Evolutionary conservation across 306 rosid species (phyloP).

Genomic region (Fragaria nilgerrensis): DNA sequence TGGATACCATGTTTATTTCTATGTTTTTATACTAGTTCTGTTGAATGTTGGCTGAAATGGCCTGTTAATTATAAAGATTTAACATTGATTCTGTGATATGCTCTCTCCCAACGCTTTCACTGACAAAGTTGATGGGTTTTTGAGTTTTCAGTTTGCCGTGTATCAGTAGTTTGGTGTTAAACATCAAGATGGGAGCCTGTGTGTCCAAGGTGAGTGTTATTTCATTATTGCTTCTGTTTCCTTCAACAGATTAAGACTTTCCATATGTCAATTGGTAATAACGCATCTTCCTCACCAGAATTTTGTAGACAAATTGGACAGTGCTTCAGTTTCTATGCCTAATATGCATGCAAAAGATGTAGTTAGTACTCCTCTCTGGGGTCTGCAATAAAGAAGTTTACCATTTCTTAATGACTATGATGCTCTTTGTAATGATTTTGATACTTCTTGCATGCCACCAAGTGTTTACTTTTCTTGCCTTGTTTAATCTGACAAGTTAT

Average conservation of each 20-base stretch:
- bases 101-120: conserved; percentile 7
- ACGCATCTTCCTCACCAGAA: not conserved
- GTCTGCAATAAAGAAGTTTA: not conserved
- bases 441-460: not conserved
- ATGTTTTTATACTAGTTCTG: not conserved
- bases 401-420: conserved; percentile 7
- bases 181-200: conserved; percentile 71
- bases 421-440: not conserved
- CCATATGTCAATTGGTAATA: not conserved
- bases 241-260: not conserved
- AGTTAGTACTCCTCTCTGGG: not conserved
- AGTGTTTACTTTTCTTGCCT: not conserved
- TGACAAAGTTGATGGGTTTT: conserved; percentile 23
- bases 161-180: conserved; percentile 18
- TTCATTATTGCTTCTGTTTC: not conserved
- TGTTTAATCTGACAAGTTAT: conserved; percentile 25
- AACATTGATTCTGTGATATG: conserved; percentile 5
- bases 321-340: not conserved
- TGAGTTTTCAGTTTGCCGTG: conserved; percentile 32
- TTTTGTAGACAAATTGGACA: not conserved
- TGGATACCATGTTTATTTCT: not conserved
- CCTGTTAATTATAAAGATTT: not conserved
- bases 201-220: conserved; percentile 51
- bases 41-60: not conserved
- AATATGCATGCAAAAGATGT: not conserved